Base-by-base conservation (phyloP, 495 filamentous ascomycete species). In the Lichenothelia convexa region DNA sequence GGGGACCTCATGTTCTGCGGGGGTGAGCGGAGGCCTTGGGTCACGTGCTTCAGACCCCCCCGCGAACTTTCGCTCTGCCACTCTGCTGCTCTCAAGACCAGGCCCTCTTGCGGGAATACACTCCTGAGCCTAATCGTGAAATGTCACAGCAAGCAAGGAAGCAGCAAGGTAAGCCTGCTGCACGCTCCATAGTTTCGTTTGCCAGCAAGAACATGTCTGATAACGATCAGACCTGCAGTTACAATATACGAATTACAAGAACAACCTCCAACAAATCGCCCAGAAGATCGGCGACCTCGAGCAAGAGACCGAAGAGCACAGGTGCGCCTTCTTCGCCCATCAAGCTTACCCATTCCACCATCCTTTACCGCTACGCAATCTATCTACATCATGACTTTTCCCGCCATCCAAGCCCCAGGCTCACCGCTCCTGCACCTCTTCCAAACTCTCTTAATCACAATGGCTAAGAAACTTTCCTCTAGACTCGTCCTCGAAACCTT, bases 261-360 rank as follows among this genome's bases (percentile, higher is more conserved):
- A 85, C 55, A 80, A 71, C 18, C 73, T 97, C 35, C 87, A 95
- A 62, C 76, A 85, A 46, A 67, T 97, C 44, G 91, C 89, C 12
- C 73, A 81, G 50, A 95, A 93, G 61, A 93, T 95, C 44, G 89
- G 89, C 5, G 85, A 94, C 52, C 78, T 97, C 35, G 89, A 97
- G 59, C 81, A 91, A 52, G 89, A 97, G 49, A 74, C 81, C 18
- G 89, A 97, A 56, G 89, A 97, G 55, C 89, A 97, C 63, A 95
- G 89, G 89, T 97, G 58, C 58, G 79, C 64, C 32, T 18, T 30
- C 3, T 22, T 15, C 16, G 3, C 17, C 12, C 20, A 9, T 29
- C 15, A 13, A 2, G 15, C 9, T 29, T 13, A 32, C 23, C 5
- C n/a, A n/a, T 40, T 19, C 7, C 8, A 22, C 7, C 32, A 1